Evolutionary conservation across 2,329 filamentous ascomycete genomes (phyloP), one percentile per base, ranked within the genome.

Genomic region (Zopfia rhizophila): DNA sequence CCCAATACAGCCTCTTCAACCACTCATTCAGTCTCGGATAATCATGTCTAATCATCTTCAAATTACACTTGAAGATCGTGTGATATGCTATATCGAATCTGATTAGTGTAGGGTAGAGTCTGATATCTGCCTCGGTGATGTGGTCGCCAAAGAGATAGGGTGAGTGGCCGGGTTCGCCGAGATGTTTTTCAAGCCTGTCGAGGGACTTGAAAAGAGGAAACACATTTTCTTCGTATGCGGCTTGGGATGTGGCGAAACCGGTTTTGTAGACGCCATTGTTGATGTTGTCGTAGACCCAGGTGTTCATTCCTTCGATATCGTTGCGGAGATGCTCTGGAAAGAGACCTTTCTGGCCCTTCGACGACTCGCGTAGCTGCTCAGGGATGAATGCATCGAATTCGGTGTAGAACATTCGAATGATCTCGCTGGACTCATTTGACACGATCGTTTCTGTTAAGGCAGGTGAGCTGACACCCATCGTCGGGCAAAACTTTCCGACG

Each of bases 1-100:
- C 86, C 91, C 91, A 96, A 77, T 96, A 96, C 57, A 95, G 75
- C 63, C 84, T 80, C 46, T 89, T 81, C 75, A 95, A 72, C 90
- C 91, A 96, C 46, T 73, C 76, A 75, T 96, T 89, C 49, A 95
- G 75, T 38, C 79, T 78, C 24, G 91, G 91, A 69, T 93, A 96
- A 3, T 90, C 90, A 12, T 84, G 87, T 37, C 90, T 81, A 64
- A 95, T 91, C 73, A 94, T 90, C 22, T 85, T 82, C 52, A 94
- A 75, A 74, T 95, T 95, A 76, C 88, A 92, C 70, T 85, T 85
- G 73, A 86, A 86, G 60, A 85, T 72, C 58, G 76, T 76, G 5
- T 75, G 74, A 48, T 78, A 78, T 17, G 77, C 75, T 3, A 70
- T 57, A 45, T 91, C 88, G 58, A 63, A 65, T 23, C 61, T 41